Percentiles rank a stretch among this genome's conserved stretches.
Conservation (phyloP, 768 basidiomycete genomes). For the Phlebiopsis gigantea region DNA sequence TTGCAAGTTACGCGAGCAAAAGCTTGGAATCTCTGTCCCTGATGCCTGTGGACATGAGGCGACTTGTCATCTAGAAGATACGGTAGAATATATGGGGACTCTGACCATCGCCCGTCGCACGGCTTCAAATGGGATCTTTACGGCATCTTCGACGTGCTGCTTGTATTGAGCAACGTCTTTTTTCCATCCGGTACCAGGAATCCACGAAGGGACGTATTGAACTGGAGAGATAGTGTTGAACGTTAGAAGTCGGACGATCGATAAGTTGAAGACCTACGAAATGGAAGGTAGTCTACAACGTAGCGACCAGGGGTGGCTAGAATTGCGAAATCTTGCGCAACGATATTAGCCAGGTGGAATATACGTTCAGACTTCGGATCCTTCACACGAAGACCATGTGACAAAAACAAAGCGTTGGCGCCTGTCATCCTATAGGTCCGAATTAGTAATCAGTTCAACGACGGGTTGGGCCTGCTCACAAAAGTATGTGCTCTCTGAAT, state of each 20-base stretch:
- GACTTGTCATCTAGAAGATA: not conserved
- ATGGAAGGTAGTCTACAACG: constrained; percentile 28
- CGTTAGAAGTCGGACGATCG: not conserved
- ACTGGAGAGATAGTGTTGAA: not conserved
- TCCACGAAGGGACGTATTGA: constrained; percentile 25
- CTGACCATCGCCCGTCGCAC: constrained; percentile 30
- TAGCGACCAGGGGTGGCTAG: constrained; percentile 29
- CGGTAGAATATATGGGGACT: not conserved
- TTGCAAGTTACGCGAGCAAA: constrained; percentile 17
- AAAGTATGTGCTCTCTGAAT: constrained; percentile 24
- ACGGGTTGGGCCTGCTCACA: constrained; percentile 20
- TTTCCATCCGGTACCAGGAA: constrained; percentile 28
- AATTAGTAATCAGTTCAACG: not conserved
- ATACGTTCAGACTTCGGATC: constrained; percentile 11
- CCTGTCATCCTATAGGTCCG: constrained; percentile 6
- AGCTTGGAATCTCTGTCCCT: constrained; percentile 18
- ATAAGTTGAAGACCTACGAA: constrained; percentile 20
- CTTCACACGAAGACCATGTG: constrained; percentile 14
- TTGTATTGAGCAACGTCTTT: constrained; percentile 26
- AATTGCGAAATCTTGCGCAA: constrained; percentile 18
- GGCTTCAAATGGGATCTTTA: constrained; percentile 25
- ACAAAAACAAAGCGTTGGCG: constrained; percentile 13
- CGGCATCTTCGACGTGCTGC: constrained; percentile 14
- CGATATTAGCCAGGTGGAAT: constrained; percentile 19
- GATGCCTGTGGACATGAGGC: constrained; percentile 4